Conservation (phyloP, 345 rosid genomes). For the Lepidium sativum region DNA sequence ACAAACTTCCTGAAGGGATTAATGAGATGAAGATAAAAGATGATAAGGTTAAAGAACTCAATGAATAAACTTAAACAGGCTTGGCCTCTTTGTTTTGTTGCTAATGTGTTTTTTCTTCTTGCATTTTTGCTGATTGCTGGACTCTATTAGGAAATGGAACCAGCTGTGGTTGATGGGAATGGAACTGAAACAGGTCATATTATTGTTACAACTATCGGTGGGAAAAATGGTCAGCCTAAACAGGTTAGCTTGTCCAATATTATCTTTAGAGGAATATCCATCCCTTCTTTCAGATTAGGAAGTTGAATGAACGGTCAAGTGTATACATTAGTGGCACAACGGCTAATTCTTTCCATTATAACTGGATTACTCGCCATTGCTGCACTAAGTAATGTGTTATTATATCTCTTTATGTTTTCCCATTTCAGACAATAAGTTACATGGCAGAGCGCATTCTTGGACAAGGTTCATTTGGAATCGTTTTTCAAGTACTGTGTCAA, state of each 20-base stretch:
- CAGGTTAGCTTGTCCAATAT: constrained; percentile 38
- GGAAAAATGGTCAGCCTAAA: constrained; percentile 72
- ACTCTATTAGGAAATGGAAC: constrained; percentile 65
- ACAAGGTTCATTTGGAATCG: constrained; percentile 93
- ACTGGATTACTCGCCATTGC: background rate
- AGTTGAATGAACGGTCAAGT: background rate
- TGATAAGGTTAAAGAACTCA: constrained; percentile 32
- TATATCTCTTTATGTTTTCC: background rate
- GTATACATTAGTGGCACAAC: background rate
- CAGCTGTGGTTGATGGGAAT: constrained; percentile 76
- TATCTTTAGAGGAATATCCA: background rate
- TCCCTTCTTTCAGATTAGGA: background rate
- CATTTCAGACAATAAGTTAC: constrained; percentile 69
- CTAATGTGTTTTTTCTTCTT: background rate
- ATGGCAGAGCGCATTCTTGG: constrained; percentile 99
- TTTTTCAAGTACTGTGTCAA: constrained; percentile 57
- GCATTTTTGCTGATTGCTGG: background rate
- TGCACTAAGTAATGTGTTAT: background rate
- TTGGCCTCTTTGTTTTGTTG: background rate
- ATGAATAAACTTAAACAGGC: background rate
- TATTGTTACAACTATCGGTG: constrained; percentile 78
- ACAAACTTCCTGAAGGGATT: constrained; percentile 47
- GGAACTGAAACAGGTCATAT: constrained; percentile 84
- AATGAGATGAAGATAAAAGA: constrained; percentile 62
- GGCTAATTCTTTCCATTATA: background rate